Evolutionary conservation across 768 basidiomycete genomes (phyloP).

Genomic region (Sutorius australiensis): DNA sequence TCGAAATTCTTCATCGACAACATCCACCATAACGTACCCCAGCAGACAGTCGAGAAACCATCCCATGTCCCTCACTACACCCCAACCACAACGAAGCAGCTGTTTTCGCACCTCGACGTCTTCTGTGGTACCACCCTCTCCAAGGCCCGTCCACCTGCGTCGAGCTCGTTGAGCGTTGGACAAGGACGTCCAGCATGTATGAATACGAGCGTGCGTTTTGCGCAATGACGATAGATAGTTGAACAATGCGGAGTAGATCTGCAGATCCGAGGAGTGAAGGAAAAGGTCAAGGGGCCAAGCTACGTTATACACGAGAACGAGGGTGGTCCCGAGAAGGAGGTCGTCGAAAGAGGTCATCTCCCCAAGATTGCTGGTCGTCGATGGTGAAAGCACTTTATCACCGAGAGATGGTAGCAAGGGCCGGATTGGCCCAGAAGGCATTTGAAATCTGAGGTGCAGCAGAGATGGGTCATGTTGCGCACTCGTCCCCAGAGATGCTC

Average conservation of each 20-base stretch:
- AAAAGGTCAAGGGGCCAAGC: conserved; percentile 91
- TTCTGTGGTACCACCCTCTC: conserved; percentile 78
- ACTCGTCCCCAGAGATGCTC: conserved; percentile 83
- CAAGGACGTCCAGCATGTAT: conserved; percentile 79
- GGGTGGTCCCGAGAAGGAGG: conserved; percentile 74
- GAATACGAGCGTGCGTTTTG: conserved; percentile 77
- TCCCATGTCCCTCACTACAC: conserved; percentile 80
- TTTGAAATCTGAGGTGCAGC: conserved; percentile 64
- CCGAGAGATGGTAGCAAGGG: conserved; percentile 76
- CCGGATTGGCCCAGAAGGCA: conserved; percentile 79
- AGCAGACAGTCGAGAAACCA: conserved; percentile 87
- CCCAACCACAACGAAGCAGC: conserved; percentile 80
- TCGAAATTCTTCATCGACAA: conserved; percentile 79
- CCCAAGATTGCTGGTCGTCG: conserved; percentile 33
- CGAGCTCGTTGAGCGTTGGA: conserved; percentile 84
- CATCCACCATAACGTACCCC: conserved; percentile 87
- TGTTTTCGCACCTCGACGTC: conserved; percentile 61
- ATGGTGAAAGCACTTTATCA: conserved; percentile 38
- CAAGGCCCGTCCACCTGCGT: conserved; percentile 80
- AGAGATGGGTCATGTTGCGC: conserved; percentile 85
- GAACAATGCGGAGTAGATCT: conserved; percentile 73
- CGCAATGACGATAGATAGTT: conserved; percentile 80
- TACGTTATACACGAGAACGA: conserved; percentile 66
- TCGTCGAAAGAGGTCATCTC: conserved; percentile 61
- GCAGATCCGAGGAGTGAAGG: conserved; percentile 69